Base-by-base conservation (phyloP, 2,329 filamentous ascomycete genomes). In the Cercospora beticola region DNA sequence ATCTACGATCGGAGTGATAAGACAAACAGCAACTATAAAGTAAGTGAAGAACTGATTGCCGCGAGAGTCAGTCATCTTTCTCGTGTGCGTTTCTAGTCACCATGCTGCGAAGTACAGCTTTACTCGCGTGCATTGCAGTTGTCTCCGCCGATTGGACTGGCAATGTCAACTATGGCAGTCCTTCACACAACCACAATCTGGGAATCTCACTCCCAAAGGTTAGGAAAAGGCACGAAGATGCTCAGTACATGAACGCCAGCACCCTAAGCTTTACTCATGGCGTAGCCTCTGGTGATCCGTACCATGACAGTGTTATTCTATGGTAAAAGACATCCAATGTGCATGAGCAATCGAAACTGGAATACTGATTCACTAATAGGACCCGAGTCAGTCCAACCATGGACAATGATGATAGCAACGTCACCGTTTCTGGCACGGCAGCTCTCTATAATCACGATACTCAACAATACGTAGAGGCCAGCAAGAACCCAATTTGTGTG, bases 161-260 rank as follows among this genome's bases (percentile, higher is more conserved):
- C 65, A 91, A 91, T 74, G 77, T 91, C 71, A 91, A 91, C 79
- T 92, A 90, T 77, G 82, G 83, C 64, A 89, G 86, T 75, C 89
- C 89, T 7, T 92, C 89, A 0, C 81, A 85, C 26, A 84, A 87
- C 33, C 89, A 92, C 71, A 81, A 82, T 56, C 82, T 92, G 9
- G 89, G 88, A 8, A 86, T 92, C 61, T 85, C 88, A 31, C 83
- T 90, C n/a, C 83, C 83, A 23, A 87, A 85, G 71, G 85, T 90
- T 30, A 82, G 84, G 26, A 86, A 86, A 75, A 84, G 88, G 28
- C 84, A 83, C 30, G 80, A 79, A 28, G 75, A 80, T n/a, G 67
- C 68, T 7, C 76, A 81, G 14, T 77, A 83, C 40, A 80, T 81
- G 70, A 77, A 83, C n/a, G 78, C 83, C 0, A 77, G 81, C 8